Evolutionary conservation across 2,329 filamentous ascomycete genomes (phyloP), one percentile per base, ranked within the genome.

Genomic region (Aspergillus ustus): DNA sequence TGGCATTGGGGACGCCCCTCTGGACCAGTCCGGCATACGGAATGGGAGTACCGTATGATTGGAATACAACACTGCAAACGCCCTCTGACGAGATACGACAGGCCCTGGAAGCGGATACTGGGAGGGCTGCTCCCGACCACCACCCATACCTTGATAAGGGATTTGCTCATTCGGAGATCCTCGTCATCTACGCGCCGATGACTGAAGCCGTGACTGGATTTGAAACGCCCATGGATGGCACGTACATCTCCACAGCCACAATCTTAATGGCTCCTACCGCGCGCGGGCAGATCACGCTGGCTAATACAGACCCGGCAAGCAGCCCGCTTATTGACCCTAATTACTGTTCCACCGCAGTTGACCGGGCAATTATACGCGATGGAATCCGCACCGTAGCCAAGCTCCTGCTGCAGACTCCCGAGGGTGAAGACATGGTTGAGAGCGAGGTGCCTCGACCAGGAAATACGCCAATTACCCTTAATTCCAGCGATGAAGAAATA

Each of bases 21-120:
- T 80, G 78, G 60, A 66, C 60, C 1, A 64, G 75, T 53, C 73
- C 76, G 0, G 74, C 78, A 22, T 81, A 79, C 62, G 57, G 65
- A 1, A 62, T 74, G 50, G 79, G 78, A 0, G 62, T 70, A 2
- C 78, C 78, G 0, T 56, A 69, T 49, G 77, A 81, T 64, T 81
- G 77, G 66, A 68, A 77, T 15, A 73, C 75, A 15, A 66, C 55
- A 5, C 17, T 57, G 13, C 52, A 60, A 44, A 25, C 59, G 9
- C 63, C 63, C 1, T 17, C 22, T 2, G 37, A 37, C 2, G 52
- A 45, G 2, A 17, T 63, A 13, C 17, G 46, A 20, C 9, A 19
- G 9, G 63, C 63, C 2, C 20, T 63, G 22, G 9, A 9, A 2
- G 31, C 15, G 3, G 31, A 6, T 11, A 13, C 9, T 11, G 31